phyloP scores from a whole-genome alignment of 345 rosid genomes.

The Pistacia vera region DNA sequence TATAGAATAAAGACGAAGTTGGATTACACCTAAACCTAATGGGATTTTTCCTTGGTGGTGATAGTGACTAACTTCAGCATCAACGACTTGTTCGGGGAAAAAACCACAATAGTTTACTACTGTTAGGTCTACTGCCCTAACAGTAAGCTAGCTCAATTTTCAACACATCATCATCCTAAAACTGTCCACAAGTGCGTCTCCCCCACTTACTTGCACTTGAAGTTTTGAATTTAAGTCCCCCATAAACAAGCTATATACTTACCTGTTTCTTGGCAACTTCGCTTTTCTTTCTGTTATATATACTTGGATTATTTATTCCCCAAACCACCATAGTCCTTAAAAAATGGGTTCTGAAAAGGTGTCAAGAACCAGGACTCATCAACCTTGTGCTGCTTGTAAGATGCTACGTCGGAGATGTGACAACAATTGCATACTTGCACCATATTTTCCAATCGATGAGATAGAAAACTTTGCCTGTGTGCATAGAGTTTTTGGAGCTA shows the following conservation, averaged over 20 bases:
- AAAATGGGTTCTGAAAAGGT: constrained; percentile 19
- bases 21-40: constrained; percentile 7
- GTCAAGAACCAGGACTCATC: constrained; percentile 22
- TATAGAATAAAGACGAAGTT: background rate
- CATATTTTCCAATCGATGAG: constrained; percentile 35
- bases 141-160: constrained; percentile 14
- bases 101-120: constrained; percentile 13
- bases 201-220: constrained; percentile 23
- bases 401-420: constrained; percentile 37
- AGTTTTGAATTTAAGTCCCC: constrained; percentile 23
- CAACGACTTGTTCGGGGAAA: constrained; percentile 15
- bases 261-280: constrained; percentile 14
- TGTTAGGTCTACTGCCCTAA: constrained; percentile 27
- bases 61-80: background rate
- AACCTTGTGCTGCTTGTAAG: constrained; percentile 37
- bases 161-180: constrained; percentile 8
- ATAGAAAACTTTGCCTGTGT: constrained; percentile 30
- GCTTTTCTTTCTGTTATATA: constrained; percentile 2
- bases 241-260: constrained; percentile 4
- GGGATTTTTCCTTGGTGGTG: background rate
- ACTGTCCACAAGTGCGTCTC: constrained; percentile 32
- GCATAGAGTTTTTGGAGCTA: constrained; percentile 47
- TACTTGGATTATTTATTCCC: background rate
- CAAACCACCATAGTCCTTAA: background rate
- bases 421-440: constrained; percentile 28